Base-by-base conservation (phyloP, 306 rosid species). In the Prunus mongolica region DNA sequence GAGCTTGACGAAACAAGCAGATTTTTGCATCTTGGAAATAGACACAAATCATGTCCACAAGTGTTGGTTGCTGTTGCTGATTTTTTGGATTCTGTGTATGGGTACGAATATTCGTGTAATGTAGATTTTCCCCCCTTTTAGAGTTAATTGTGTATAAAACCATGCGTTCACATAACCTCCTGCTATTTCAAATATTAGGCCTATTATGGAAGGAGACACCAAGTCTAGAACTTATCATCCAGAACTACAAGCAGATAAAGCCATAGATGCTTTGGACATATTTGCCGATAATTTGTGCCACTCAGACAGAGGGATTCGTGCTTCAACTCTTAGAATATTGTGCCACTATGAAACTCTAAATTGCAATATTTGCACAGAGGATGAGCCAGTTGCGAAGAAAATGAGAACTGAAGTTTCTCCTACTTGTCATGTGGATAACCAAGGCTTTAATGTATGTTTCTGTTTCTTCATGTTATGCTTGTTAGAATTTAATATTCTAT, bases 41-140 rank as follows among this genome's bases (percentile, higher is more conserved):
- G 84, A 78, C 87, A 92, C 56, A 88, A 73, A 66, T 90, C 91
- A 72, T 86, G 91, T 77, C 55, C 88, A 62, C 92, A 74, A 58
- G 89, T 92, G 28, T 75, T 95, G 85, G 72, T 63, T 63, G 98
- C 93, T 79, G 96, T 95, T 69, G 96, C 96, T 87, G 87, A 81
- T 50, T 88, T 86, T 83, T 87, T 95, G 86, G 98, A 95, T 74
- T 65, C 74, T 61, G 69, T 75, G 68, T 79, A 85, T 71, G 93
- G 97, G 98, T 95, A 82, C 73, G 96, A 34, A 80, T 75, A 22
- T 71, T 63, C 27, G 38, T 55, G 9, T 72, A 63, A 51, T 56
- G 63, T 69, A 25, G 18, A 55, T 66, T 75, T 63, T 65, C 38
- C 30, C 38, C 67, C 44, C 45, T 67, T 4, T 72, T 68, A 20